A percentile compares a stretch with the other conserved stretches of the same genome.
phyloP scores from a whole-genome alignment of 2,329 filamentous ascomycete species.

The Biscogniauxia sp. region DNA sequence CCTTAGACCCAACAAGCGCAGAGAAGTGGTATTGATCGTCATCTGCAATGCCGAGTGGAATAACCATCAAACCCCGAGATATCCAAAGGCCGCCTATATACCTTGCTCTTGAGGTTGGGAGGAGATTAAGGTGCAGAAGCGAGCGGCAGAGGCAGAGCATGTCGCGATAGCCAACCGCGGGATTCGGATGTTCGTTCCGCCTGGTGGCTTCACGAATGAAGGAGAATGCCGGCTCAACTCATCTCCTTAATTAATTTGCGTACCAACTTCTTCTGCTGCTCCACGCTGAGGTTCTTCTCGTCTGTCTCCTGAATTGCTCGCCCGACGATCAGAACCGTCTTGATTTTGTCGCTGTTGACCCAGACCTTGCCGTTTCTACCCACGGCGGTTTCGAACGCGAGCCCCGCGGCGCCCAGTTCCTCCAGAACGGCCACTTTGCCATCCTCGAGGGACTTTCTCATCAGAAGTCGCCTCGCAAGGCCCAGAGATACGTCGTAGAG shows the following conservation, averaged over 20 bases:
- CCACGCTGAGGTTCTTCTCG: constrained; percentile 58
- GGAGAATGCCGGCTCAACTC: constrained; percentile 35
- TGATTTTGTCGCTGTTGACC: constrained; percentile 77
- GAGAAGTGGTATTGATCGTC: background rate
- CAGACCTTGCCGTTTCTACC: constrained; percentile 91
- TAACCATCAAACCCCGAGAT: background rate
- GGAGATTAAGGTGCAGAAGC: background rate
- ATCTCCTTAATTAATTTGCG: constrained; percentile 62
- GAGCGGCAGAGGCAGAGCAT: background rate
- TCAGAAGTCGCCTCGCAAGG: constrained; percentile 78
- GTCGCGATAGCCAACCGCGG: background rate
- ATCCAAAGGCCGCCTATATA: background rate
- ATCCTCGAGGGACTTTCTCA: constrained; percentile 57
- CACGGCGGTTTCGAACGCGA: constrained; percentile 90
- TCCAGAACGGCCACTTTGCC: constrained; percentile 73
- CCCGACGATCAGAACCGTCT: constrained; percentile 74
- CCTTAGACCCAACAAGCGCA: background rate
- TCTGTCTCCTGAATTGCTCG: constrained; percentile 78
- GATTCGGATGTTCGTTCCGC: background rate
- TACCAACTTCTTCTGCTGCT: constrained; percentile 69
- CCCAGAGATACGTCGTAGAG: constrained; percentile 75
- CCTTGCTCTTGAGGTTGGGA: background rate
- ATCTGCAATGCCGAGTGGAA: background rate
- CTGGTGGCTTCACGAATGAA: background rate
- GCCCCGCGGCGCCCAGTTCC: constrained; percentile 69